phyloP scores from a whole-genome alignment of 768 basidiomycete genomes.

The Hydnomerulius pinastri region DNA sequence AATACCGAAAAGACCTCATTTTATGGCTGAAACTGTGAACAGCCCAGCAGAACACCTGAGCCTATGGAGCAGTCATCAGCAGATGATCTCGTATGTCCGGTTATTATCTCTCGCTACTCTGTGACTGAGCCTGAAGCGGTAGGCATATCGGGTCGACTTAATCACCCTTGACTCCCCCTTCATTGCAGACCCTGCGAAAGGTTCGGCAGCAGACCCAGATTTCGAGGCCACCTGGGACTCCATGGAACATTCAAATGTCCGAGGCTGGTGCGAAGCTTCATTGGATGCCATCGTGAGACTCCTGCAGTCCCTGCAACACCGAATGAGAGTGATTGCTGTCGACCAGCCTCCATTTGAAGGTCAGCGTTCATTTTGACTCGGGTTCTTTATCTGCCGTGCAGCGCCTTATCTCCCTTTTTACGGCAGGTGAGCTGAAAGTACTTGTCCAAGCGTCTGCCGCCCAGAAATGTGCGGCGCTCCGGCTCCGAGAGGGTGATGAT shows the following conservation, averaged over 20 bases:
- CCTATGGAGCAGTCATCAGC: background rate
- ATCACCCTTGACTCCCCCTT: constrained; percentile 78
- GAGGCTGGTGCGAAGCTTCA: constrained; percentile 71
- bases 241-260: constrained; percentile 43
- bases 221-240: constrained; percentile 63
- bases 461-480: constrained; percentile 41
- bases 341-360: constrained; percentile 65
- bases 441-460: constrained; percentile 37
- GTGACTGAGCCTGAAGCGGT: constrained; percentile 15
- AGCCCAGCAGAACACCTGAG: constrained; percentile 10
- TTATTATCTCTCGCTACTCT: background rate
- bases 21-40: constrained; percentile 8
- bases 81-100: constrained; percentile 22
- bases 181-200: constrained; percentile 44
- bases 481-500: constrained; percentile 65
- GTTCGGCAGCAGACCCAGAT: constrained; percentile 28
- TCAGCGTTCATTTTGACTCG: constrained; percentile 24
- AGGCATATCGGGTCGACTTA: constrained; percentile 52
- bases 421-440: constrained; percentile 67
- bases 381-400: background rate
- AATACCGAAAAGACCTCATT: background rate
- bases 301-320: constrained; percentile 49
- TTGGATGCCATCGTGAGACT: constrained; percentile 55
- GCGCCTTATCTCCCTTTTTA: constrained; percentile 4
- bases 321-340: constrained; percentile 51